Base-by-base conservation (phyloP, 495 filamentous ascomycete species). In the Podospora comata region DNA sequence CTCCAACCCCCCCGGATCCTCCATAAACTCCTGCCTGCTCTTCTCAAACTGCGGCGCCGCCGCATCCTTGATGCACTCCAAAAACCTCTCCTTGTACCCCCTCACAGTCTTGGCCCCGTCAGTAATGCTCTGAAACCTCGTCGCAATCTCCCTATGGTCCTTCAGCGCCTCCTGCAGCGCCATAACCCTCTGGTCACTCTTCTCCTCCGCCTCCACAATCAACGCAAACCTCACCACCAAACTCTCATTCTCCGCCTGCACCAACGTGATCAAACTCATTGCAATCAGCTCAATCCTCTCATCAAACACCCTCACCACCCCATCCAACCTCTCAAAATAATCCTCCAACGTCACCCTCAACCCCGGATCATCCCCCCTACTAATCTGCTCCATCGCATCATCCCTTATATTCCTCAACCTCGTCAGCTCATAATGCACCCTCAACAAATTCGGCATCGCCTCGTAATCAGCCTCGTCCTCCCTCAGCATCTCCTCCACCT, bases 41-140 rank as follows among this genome's bases (percentile, higher is more conserved):
- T 86, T 84, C n/a, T 88, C 86, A 60, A 98, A 92, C 70, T 95
- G 89, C 28, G 82, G 85, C 70, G 90, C 84, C 3, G 89, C 91
- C 67, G 86, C 86, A 59, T 90, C 80, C 70, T 91, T 84, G 72
- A 98, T 92, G 9, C 90, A 88, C 69, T 90, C 83, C 5, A 97
- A 72, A 74, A 98, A 97, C 74, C 96, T 97, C 71, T 97, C 91
- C 78, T 98, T 98, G 79, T 99, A 99, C 0, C 94, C 95, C 68
- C 95, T 86, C n/a, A 95, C 85, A 60, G 91, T 90, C 79, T 95
- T 94, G 1, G 93, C 91, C 2, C 93, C 93, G 67, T 93, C 90
- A 1, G 91, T 92, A 78, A 99, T 96, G 32, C 91, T 93, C 79
- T 97, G 95, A 81, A 99, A 97, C 28, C 93, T 85, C 23, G 89